A percentile compares a stretch with the other conserved stretches of the same genome.
These are phyloP conservation scores for Mrakia blollopis DNA, from an alignment of 768 basidiomycete species.

Conservation along the genomic window DNA sequence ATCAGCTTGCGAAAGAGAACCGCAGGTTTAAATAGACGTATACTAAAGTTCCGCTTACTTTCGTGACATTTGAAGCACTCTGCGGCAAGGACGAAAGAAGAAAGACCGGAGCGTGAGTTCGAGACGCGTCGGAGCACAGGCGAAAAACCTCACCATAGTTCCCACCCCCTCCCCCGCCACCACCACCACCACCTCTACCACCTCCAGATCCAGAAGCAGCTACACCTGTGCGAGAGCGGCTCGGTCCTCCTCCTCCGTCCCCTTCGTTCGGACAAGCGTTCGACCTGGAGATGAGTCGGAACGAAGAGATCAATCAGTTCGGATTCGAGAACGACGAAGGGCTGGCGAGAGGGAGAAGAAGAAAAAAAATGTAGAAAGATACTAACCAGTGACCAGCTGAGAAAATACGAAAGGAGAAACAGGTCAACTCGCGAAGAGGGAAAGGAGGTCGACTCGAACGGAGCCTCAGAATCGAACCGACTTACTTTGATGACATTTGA, in stretches of 20 bases:
- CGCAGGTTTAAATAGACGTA: not conserved
- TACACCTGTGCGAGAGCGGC: not conserved
- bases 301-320: not conserved
- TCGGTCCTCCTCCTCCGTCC: not conserved
- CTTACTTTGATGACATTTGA: constrained; percentile 14
- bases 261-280: constrained; percentile 22
- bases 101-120: too few species aligned
- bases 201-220: not conserved
- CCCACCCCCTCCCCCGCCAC: not conserved
- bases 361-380: too few species aligned
- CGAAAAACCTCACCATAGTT: not conserved
- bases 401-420: not conserved
- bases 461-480: not conserved
- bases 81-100: not conserved
- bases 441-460: too few species aligned
- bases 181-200: constrained; percentile 20
- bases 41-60: not conserved
- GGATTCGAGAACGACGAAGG: not conserved
- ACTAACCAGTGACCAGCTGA: constrained; percentile 16
- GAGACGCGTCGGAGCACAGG: too few species aligned
- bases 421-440: not conserved
- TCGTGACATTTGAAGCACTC: constrained; percentile 13
- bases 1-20: not conserved
- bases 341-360: too few species aligned
- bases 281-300: not conserved